These are phyloP conservation scores for Pseudomassariella vexata DNA, from an alignment of 2,329 filamentous ascomycete genomes.

Conservation along the genomic window DNA sequence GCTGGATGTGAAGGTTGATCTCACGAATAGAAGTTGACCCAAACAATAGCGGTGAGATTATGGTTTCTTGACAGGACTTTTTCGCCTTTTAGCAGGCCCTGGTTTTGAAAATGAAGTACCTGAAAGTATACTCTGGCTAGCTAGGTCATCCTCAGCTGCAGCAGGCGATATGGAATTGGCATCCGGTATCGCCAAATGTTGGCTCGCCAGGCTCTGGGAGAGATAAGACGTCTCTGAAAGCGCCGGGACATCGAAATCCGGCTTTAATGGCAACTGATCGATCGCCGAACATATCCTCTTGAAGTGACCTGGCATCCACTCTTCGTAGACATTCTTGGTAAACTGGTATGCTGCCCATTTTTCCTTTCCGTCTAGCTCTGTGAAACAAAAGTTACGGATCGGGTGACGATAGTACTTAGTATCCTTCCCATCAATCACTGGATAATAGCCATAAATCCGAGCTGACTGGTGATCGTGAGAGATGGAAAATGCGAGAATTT, in stretches of 20 bases:
- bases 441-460: constrained; percentile 35
- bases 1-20: no score
- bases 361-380: constrained; percentile 22
- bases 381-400: constrained; percentile 28
- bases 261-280: constrained; percentile 20
- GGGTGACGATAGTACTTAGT: constrained; percentile 31
- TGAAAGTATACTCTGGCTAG: constrained; percentile 1
- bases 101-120: constrained; percentile 1
- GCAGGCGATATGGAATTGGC: neutral
- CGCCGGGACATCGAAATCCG: constrained; percentile 7
- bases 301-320: constrained; percentile 28
- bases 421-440: constrained; percentile 25
- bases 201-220: constrained; percentile 1
- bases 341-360: constrained; percentile 31
- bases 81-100: constrained; percentile 3
- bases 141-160: neutral
- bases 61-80: constrained; percentile 2
- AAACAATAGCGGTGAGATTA: no score
- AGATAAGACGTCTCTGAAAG: constrained; percentile 5
- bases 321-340: constrained; percentile 28
- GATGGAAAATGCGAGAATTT: constrained; percentile 38
- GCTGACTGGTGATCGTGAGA: constrained; percentile 27
- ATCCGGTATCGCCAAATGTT: neutral
- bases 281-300: constrained; percentile 30
- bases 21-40: no score